Conservation (phyloP, 2,329 filamentous ascomycete species). For the Rachicladosporium sp. region DNA sequence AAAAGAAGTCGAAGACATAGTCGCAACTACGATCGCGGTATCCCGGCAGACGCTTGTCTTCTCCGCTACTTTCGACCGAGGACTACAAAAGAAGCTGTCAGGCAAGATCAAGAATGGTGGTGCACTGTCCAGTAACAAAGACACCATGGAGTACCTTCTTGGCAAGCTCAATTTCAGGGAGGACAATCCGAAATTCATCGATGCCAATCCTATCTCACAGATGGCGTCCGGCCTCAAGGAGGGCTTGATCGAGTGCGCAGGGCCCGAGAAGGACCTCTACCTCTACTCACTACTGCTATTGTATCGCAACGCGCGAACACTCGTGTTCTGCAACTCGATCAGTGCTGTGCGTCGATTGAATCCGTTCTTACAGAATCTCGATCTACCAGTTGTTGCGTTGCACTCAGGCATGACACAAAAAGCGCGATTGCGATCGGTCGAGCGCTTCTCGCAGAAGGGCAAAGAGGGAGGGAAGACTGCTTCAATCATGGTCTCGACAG, state of each 20-base stretch:
- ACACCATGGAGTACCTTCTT: slow-evolving; percentile 86
- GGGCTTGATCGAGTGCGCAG: slow-evolving; percentile 80
- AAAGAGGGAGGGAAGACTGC: slow-evolving; percentile 18
- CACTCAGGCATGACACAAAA: slow-evolving; percentile 96
- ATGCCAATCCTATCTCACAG: slow-evolving; percentile 77
- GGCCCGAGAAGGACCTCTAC: slow-evolving; percentile 94
- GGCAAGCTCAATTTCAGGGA: slow-evolving; percentile 81
- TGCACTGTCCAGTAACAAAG: slow-evolving; percentile 56
- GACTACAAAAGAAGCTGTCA: slow-evolving; percentile 78
- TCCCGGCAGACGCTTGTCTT: slow-evolving; percentile 79
- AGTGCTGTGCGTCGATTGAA: slow-evolving; percentile 76
- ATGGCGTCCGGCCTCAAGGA: slow-evolving; percentile 82
- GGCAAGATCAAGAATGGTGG: slow-evolving; percentile 52
- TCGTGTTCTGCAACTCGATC: slow-evolving; percentile 95
- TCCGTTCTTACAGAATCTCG: slow-evolving; percentile 71
- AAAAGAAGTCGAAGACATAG: slow-evolving; percentile 21
- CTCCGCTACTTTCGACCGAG: slow-evolving; percentile 89
- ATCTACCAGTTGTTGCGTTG: slow-evolving; percentile 61
- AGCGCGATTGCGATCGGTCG: slow-evolving; percentile 80
- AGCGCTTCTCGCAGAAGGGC: slow-evolving; percentile 58
- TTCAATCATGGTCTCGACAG: slow-evolving; percentile 76
- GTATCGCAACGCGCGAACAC: slow-evolving; percentile 64
- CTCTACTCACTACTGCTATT: slow-evolving; percentile 79
- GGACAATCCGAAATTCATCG: slow-evolving; percentile 76
- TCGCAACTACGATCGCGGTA: background rate